These are phyloP conservation scores for grape (Vitis vinifera) DNA, from an alignment of 164 flowering plant species.

Conservation along the genomic window DNA sequence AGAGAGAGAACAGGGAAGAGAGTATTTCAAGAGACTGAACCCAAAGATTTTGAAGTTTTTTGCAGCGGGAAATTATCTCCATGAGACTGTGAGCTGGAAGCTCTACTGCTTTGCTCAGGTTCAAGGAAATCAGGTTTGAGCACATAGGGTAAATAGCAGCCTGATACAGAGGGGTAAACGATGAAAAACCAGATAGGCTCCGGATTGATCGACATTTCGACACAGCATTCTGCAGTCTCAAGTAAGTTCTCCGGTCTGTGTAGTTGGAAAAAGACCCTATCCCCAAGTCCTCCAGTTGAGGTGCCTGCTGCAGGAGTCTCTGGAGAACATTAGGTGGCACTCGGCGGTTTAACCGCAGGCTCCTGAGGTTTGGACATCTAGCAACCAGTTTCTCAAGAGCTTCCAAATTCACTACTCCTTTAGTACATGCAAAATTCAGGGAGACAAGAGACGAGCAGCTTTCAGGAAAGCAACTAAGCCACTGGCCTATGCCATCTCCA, in stretches of 20 bases:
- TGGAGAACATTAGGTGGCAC: conserved; percentile 4
- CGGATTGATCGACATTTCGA: not conserved
- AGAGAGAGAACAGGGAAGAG: not conserved
- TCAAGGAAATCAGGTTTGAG: conserved; percentile 36
- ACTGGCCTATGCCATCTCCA: not conserved
- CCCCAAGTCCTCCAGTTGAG: conserved; percentile 11
- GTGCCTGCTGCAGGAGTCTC: conserved; percentile 6
- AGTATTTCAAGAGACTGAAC: conserved; percentile 21
- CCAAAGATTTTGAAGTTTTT: conserved; percentile 51
- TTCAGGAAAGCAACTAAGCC: conserved; percentile 12
- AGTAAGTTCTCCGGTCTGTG: not conserved
- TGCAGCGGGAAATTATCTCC: conserved; percentile 39
- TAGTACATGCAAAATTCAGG: conserved; percentile 8
- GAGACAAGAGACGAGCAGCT: conserved; percentile 6
- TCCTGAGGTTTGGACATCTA: conserved; percentile 14
- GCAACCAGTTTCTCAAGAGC: conserved; percentile 13
- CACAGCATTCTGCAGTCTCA: not conserved
- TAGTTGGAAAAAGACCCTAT: conserved; percentile 1
- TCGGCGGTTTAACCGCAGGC: conserved; percentile 3
- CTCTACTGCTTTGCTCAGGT: conserved; percentile 47
- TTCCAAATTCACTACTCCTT: not conserved
- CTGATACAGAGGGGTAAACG: not conserved
- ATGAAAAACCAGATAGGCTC: conserved; percentile 1
- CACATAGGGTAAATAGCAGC: not conserved
- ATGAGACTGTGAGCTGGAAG: conserved; percentile 33